Evolutionary conservation across 208 protist genomes (phyloP).

Genomic region (Leishmania aethiopica): DNA sequence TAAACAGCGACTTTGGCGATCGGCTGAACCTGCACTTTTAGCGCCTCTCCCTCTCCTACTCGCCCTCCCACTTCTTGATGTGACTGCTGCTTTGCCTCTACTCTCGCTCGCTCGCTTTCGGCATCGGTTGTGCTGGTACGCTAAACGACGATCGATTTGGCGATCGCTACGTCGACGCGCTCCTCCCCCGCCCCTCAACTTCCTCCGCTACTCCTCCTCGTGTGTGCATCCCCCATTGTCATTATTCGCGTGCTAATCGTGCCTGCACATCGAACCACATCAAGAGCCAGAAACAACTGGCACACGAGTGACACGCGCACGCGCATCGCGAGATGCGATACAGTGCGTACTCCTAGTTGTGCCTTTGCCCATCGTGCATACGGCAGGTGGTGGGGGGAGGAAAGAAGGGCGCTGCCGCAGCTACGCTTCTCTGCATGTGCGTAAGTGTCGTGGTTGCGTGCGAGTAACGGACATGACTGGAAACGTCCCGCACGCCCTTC

Average conservation of each 20-base stretch:
- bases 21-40: slow-evolving; percentile 88
- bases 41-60: background rate
- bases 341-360: background rate
- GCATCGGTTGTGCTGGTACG: background rate
- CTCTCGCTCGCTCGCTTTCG: background rate
- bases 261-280: background rate
- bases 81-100: background rate
- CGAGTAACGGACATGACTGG: background rate
- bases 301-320: background rate
- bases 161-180: background rate
- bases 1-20: slow-evolving; percentile 77
- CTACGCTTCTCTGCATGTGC: background rate
- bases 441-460: background rate
- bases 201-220: background rate
- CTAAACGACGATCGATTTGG: background rate
- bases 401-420: background rate
- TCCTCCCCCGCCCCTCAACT: background rate
- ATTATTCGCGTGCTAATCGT: background rate
- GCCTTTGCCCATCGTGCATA: background rate
- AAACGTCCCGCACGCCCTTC: background rate
- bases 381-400: background rate
- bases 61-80: background rate
- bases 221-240: background rate
- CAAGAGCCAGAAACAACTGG: background rate
- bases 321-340: background rate